Evolutionary conservation across 2,329 filamentous ascomycete genomes (phyloP).

Genomic region (Didymella lethalis): DNA sequence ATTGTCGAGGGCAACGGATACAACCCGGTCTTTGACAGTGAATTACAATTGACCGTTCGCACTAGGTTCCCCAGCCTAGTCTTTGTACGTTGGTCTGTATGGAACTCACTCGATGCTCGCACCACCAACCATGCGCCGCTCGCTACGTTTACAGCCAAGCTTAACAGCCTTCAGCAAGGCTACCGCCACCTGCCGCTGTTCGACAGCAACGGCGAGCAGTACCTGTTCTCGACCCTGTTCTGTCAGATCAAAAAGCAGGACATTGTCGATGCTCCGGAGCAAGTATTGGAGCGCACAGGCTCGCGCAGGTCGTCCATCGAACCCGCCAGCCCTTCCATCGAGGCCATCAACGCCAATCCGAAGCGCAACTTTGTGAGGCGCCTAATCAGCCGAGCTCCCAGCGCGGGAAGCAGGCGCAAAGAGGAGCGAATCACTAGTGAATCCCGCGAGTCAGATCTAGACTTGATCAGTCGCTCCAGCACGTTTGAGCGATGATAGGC

Average conservation of each 20-base stretch:
- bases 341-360: slow-evolving; percentile 44
- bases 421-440: slow-evolving; percentile 44
- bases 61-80: slow-evolving; percentile 95
- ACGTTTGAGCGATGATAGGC: slow-evolving; percentile 44
- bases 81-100: slow-evolving; percentile 92
- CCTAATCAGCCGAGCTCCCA: slow-evolving; percentile 55
- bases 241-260: slow-evolving; percentile 79
- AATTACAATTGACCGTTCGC: slow-evolving; percentile 80
- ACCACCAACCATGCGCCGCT: slow-evolving; percentile 72
- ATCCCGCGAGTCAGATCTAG: slow-evolving; percentile 43
- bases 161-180: slow-evolving; percentile 86
- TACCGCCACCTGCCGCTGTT: slow-evolving; percentile 91
- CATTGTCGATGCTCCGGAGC: slow-evolving; percentile 52
- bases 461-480: slow-evolving; percentile 47
- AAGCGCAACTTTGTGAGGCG: slow-evolving; percentile 50
- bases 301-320: slow-evolving; percentile 42
- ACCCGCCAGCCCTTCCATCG: slow-evolving; percentile 38
- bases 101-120: slow-evolving; percentile 80
- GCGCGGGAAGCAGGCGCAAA: slow-evolving; percentile 51
- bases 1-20: slow-evolving; percentile 90
- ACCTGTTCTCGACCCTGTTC: slow-evolving; percentile 93
- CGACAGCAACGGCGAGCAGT: slow-evolving; percentile 88
- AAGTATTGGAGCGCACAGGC: slow-evolving; percentile 27
- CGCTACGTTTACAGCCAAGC: slow-evolving; percentile 91
- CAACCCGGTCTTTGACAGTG: slow-evolving; percentile 85